phyloP scores from a whole-genome alignment of 208 protist species.

The Crithidia sp. region DNA sequence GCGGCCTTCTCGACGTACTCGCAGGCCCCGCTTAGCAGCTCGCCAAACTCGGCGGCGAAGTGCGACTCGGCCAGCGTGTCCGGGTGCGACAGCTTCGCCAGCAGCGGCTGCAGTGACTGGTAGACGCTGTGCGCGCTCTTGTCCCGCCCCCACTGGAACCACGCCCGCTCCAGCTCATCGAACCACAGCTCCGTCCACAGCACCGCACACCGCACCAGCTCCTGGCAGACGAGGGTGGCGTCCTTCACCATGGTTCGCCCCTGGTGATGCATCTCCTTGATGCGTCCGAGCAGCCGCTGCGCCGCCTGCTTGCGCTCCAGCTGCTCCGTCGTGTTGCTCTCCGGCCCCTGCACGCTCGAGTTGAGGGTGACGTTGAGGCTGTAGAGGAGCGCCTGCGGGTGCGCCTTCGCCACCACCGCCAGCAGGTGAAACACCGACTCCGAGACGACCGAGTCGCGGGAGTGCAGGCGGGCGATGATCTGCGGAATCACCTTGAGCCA shows the following conservation, averaged over 20 bases:
- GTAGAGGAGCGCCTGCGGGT: constrained; percentile 99
- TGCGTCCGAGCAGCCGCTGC: constrained; percentile 78
- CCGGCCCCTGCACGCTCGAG: constrained; percentile 46
- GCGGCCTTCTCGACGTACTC: constrained; percentile 85
- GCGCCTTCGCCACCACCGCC: constrained; percentile 92
- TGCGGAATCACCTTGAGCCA: constrained; percentile 99
- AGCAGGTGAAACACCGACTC: constrained; percentile 95
- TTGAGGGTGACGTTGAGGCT: constrained; percentile 98
- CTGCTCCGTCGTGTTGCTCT: constrained; percentile 48
- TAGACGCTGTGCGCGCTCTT: constrained; percentile 95
- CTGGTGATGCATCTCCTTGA: constrained; percentile 84
- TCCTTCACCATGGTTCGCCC: constrained; percentile 93
- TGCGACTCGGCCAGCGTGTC: constrained; percentile 96
- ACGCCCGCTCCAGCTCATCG: constrained; percentile 96
- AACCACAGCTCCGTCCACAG: constrained; percentile 96
- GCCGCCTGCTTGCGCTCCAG: constrained; percentile 71
- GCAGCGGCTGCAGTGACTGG: constrained; percentile 92
- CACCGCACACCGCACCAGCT: constrained; percentile 99
- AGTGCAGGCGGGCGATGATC: constrained; percentile 98
- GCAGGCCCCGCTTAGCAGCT: constrained; percentile 61
- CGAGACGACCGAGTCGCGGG: constrained; percentile 82
- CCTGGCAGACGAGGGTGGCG: constrained; percentile 95
- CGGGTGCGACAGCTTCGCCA: constrained; percentile 91
- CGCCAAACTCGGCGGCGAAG: constrained; percentile 91
- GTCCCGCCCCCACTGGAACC: constrained; percentile 95